Evolutionary conservation across 1,139 yeast genomes (phyloP), one percentile per base, ranked within the genome.

Genomic region (Torulaspora pretoriensis): DNA sequence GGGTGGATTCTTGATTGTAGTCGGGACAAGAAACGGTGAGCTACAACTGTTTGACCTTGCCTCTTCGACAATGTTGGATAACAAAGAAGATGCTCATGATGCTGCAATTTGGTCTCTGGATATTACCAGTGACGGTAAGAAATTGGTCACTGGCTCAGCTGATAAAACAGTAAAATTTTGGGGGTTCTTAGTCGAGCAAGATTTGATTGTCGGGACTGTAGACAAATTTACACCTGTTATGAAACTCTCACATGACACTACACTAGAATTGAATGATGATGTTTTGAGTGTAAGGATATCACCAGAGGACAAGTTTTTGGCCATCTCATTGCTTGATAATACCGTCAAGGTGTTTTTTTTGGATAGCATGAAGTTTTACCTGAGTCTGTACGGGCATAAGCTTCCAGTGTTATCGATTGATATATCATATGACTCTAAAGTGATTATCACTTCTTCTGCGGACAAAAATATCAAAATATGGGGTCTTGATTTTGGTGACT

Each of bases 401-500:
- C 75, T 94, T 50, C 98, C 99, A 0, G 96, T 88, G 1, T 71
- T 88, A 46, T 81, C 95, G 2, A 80, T 94, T 57, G 98, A 92
- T 64, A 89, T 92, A 33, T 85, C 97, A 1, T 73, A 68, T 54
- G 99, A 92, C 64, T 82, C 92, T 32, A 92, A 92, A 64, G 67
- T 92, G 56, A 75, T 92, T 45, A 81, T 90, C 44, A 87, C 97
- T 0, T 86, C 96, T 5, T 88, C 97, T 1, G 98, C 98, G 0
- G 99, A 92, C 68, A 92, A 92, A 67, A 92, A 92, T 67, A 87
- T 92, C 61, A 89, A 94, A 66, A 84, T 92, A 47, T 92, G 99
- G 99, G 99, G 99, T 40, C 71, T 94, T 49, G 98, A 92, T 65
- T 92, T 92, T 65, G 99, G 99, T 67, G 99, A 92, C 67, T 92